A percentile compares a stretch with the other conserved stretches of the same genome.
Evolutionary conservation across 371 early-diverging fungal genomes (phyloP).

Genomic region (Blyttiomyces sp.): DNA sequence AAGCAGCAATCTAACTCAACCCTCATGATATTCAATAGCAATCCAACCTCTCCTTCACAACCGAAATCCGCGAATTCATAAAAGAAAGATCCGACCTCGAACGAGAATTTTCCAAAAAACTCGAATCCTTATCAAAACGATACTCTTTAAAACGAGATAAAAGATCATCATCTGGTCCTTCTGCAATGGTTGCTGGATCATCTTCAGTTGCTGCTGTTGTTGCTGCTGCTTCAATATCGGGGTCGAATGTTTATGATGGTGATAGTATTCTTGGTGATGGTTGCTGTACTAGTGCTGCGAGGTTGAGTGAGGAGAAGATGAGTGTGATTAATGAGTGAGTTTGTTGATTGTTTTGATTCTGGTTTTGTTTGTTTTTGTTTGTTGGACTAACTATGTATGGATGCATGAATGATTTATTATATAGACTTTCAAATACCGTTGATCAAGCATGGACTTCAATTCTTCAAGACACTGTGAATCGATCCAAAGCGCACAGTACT

Average conservation of each 20-base stretch:
- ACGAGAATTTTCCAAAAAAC: conserved; percentile 69
- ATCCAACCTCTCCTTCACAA: conserved; percentile 39
- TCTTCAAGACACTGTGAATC: conserved; percentile 54
- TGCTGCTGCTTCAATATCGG: too few species aligned
- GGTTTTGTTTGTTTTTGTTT: conserved; percentile 9
- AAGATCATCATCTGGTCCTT: conserved; percentile 12
- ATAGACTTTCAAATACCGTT: conserved; percentile 38
- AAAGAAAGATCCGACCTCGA: conserved; percentile 72
- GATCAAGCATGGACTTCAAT: conserved; percentile 57
- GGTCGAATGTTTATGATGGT: too few species aligned
- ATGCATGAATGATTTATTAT: background rate
- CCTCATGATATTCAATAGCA: background rate
- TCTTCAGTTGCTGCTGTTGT: too few species aligned
- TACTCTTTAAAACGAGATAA: conserved; percentile 32
- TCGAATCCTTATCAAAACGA: conserved; percentile 69
- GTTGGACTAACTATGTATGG: background rate
- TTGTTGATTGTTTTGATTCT: too few species aligned
- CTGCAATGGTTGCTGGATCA: conserved; percentile 36
- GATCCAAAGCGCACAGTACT: conserved; percentile 54
- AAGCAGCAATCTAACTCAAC: background rate
- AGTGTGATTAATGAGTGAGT: background rate
- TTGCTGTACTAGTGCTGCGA: background rate
- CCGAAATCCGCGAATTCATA: conserved; percentile 71
- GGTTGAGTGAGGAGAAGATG: background rate
- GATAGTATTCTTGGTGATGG: too few species aligned